Conservation (phyloP, 2,329 filamentous ascomycete species). For the Chrysoporthe puriensis region DNA sequence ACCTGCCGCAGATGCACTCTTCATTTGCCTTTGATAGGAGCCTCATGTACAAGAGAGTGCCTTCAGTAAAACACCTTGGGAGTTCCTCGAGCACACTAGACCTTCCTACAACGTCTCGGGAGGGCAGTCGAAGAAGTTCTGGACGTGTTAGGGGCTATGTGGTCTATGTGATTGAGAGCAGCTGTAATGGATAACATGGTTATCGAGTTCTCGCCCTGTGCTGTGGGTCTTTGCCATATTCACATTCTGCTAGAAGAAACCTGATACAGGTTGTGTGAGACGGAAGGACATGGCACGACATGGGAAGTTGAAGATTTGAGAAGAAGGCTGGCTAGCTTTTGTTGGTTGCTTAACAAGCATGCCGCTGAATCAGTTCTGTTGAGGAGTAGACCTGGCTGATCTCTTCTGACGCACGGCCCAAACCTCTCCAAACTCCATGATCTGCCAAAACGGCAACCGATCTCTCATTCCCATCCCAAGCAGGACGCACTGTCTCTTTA, state of each 20-base stretch:
- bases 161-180: neutral
- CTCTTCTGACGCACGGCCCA: neutral
- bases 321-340: neutral
- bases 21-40: slow-evolving; percentile 25
- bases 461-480: neutral
- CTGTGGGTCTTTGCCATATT: neutral
- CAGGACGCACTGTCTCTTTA: slow-evolving; percentile 8
- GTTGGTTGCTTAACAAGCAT: neutral
- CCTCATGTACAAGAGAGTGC: neutral
- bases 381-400: neutral
- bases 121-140: neutral
- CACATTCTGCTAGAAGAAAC: neutral
- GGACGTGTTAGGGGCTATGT: neutral
- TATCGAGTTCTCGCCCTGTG: no score
- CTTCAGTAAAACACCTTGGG: neutral
- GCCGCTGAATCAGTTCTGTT: neutral
- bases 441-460: neutral
- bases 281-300: neutral
- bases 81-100: no score
- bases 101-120: neutral
- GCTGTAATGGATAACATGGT: neutral
- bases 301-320: neutral
- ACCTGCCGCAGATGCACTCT: slow-evolving; percentile 42
- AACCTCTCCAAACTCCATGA: slow-evolving; percentile 11
- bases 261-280: neutral